Conservation (phyloP, 805 yeast species). For the Candida broadrunensis region DNA sequence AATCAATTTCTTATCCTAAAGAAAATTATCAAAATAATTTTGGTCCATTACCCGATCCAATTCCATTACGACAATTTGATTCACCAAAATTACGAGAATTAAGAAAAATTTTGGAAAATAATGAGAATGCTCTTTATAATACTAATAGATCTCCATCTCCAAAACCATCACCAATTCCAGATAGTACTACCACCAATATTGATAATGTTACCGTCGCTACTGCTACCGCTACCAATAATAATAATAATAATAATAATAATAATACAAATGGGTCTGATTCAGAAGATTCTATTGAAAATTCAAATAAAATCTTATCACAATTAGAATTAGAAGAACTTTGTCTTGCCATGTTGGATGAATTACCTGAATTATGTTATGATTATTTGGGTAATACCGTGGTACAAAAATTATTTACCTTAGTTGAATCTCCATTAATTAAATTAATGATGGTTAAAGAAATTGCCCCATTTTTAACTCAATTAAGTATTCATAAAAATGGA, state of each 20-base stretch:
- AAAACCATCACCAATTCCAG: not conserved
- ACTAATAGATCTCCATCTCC: not conserved
- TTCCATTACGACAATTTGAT: slow-evolving; percentile 69
- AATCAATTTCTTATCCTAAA: slow-evolving; percentile 35
- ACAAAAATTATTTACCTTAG: slow-evolving; percentile 78
- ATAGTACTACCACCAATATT: not conserved
- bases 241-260: not conserved
- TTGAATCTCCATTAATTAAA: slow-evolving; percentile 64
- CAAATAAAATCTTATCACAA: slow-evolving; percentile 29
- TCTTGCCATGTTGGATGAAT: slow-evolving; percentile 78
- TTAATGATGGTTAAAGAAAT: slow-evolving; percentile 78
- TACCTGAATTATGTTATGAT: slow-evolving; percentile 89
- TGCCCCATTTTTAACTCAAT: slow-evolving; percentile 77
- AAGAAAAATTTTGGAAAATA: slow-evolving; percentile 53
- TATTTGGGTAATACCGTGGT: slow-evolving; percentile 95
- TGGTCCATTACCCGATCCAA: slow-evolving; percentile 77
- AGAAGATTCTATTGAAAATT: slow-evolving; percentile 2
- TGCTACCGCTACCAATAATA: not conserved
- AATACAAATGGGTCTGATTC: slow-evolving; percentile 5
- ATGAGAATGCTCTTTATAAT: slow-evolving; percentile 15
- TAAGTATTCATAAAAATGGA: slow-evolving; percentile 96
- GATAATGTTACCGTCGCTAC: not conserved
- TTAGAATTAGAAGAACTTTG: slow-evolving; percentile 79
- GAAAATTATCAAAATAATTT: slow-evolving; percentile 50
- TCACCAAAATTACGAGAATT: slow-evolving; percentile 86